Base-by-base conservation (phyloP, 352 stramenopile species). In the Saprolegnia diclina region DNA sequence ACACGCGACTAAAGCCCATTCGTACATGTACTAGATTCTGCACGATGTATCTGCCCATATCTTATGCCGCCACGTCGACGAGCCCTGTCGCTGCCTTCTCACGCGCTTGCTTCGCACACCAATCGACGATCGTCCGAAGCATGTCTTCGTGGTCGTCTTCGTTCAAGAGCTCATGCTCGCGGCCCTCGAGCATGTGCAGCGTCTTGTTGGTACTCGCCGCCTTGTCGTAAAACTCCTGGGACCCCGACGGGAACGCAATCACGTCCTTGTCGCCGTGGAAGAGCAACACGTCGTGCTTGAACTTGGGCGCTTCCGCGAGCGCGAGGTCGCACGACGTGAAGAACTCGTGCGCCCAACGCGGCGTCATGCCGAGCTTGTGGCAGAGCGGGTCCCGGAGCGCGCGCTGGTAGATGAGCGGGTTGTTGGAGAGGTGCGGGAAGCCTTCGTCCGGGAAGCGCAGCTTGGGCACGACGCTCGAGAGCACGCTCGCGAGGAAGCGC, bases 141-240 rank as follows among this genome's bases (percentile, higher is more conserved):
- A 77, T 56, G 26, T 76, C 67, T 44, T 82, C 71, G 21, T 76
- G 66, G 14, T 67, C 72, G 18, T 76, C 67, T 29, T 78, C 68
- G 71, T 81, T 82, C 19, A 87, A 53, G 45, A 81, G 56, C 64
- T 87, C 77, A 54, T 87, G 79, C 40, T 78, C 11, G 0, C 61
- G 55, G 35, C 67, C 71, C 7, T 76, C 71, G 16, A 83, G 64
- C 21, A 82, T 63, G 6, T 79, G 76, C 35, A 87, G 71, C 22
- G 77, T 81, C 56, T 87, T 87, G 73, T 83, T 74, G n/a, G 72
- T 73, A 26, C 74, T 67, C 5, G 65, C 65, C 26, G 76, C 79
- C 32, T 67, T 62, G 40, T 45, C 73, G 62, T 73, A 79, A 62
- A 87, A 81, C 22, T 77, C 72, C 11, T 74, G 54, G 35, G 67